phyloP scores from a whole-genome alignment of 805 yeast genomes.

The Pichia thaimueangensis region DNA sequence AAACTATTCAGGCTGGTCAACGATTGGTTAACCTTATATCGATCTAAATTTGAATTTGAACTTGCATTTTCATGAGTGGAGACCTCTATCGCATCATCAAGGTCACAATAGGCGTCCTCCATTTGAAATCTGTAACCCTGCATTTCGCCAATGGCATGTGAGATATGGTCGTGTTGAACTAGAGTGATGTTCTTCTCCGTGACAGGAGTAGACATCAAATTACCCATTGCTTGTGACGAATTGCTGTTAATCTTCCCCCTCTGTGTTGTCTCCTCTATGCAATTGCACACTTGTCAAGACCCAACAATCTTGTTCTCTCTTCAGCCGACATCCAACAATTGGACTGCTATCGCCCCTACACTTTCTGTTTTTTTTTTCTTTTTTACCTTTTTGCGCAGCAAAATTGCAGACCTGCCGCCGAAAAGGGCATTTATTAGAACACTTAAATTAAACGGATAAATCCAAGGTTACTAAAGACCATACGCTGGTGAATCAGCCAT shows the following conservation, averaged over 20 bases:
- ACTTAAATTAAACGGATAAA: too few species aligned
- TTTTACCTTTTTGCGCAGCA: too few species aligned
- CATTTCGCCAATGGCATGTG: constrained; percentile 67
- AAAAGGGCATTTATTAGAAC: too few species aligned
- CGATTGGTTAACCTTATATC: constrained; percentile 1
- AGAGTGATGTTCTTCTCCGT: constrained; percentile 58
- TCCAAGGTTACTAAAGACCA: neutral
- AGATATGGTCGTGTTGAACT: constrained; percentile 37
- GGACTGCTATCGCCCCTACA: too few species aligned
- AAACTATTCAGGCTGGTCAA: neutral
- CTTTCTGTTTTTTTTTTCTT: too few species aligned
- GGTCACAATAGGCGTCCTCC: constrained; percentile 67
- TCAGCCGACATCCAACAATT: too few species aligned
- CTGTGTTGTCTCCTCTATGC: too few species aligned
- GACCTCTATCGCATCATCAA: constrained; percentile 23
- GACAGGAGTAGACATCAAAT: constrained; percentile 65
- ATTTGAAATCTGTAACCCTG: constrained; percentile 70
- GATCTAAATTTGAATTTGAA: neutral
- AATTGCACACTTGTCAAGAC: too few species aligned
- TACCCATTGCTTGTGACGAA: constrained; percentile 62
- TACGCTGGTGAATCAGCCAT: too few species aligned
- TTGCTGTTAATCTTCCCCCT: too few species aligned
- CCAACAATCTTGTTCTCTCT: too few species aligned
- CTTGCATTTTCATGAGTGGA: neutral
- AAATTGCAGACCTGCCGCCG: too few species aligned